Conservation (phyloP, 2,329 filamentous ascomycete genomes). For the Aspergillus pseudotamarii region DNA sequence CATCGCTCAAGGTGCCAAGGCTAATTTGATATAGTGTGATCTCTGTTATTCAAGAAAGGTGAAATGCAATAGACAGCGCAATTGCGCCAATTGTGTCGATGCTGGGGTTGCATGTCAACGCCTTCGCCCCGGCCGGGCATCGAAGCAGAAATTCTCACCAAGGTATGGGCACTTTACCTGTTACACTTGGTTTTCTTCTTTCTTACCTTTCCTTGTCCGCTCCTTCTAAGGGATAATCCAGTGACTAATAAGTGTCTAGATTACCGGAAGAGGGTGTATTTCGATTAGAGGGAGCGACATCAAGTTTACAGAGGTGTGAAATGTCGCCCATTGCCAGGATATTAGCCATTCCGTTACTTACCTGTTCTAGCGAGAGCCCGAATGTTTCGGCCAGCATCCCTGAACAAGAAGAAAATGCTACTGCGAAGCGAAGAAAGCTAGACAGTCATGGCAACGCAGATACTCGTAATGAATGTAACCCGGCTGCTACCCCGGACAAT, state of each 20-base stretch:
- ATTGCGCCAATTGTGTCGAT: constrained; percentile 30
- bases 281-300: background rate
- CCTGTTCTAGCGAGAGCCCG: background rate
- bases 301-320: background rate
- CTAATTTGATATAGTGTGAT: constrained; percentile 23
- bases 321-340: background rate
- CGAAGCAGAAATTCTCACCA: constrained; percentile 11
- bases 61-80: constrained; percentile 27
- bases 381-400: background rate
- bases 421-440: background rate
- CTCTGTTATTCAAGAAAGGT: constrained; percentile 31
- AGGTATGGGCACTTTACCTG: constrained; percentile 11
- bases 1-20: background rate
- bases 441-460: background rate
- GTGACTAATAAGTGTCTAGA: background rate
- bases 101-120: constrained; percentile 26
- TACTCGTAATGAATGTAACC: background rate
- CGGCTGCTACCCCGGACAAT: constrained; percentile 9
- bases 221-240: too few species aligned
- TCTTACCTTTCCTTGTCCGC: background rate
- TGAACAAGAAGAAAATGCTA: background rate
- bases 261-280: background rate
- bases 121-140: constrained; percentile 16
- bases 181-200: background rate
- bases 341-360: background rate